These are phyloP conservation scores for Metschnikowia baotianmanensis DNA, from an alignment of 805 yeast species.

Conservation along the genomic window DNA sequence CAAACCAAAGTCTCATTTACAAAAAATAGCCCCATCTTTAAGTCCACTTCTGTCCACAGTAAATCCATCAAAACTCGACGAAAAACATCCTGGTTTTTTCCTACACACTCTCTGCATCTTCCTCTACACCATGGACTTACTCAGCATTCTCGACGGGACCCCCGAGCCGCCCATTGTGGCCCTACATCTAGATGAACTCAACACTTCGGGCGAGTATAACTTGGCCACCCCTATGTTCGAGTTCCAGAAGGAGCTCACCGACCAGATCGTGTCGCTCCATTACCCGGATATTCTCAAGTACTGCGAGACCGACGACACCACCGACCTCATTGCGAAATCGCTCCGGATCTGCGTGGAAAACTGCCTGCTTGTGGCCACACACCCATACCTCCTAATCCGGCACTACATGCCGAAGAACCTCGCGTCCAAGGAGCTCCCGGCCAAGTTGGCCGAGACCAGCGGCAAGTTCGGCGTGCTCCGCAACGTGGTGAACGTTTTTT, in stretches of 20 bases:
- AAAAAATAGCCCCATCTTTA: too few relatives aligned
- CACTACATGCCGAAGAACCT: conserved; percentile 84
- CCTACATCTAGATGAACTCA: conserved; percentile 43
- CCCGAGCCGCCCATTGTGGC: conserved; percentile 81
- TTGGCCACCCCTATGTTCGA: conserved; percentile 82
- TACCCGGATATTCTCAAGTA: conserved; percentile 87
- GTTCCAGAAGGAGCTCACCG: conserved; percentile 84
- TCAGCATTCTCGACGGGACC: conserved; percentile 73
- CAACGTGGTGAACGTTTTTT: conserved; percentile 58
- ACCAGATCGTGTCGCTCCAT: conserved; percentile 88
- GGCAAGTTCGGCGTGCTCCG: conserved; percentile 78
- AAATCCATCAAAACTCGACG: neutral
- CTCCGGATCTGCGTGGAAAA: conserved; percentile 72
- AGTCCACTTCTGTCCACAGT: too few relatives aligned
- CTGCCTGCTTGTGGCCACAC: conserved; percentile 78
- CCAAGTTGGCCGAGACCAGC: conserved; percentile 68
- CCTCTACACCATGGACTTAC: conserved; percentile 58
- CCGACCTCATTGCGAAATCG: conserved; percentile 64
- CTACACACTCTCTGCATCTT: neutral
- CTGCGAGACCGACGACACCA: conserved; percentile 59
- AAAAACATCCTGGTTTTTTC: neutral
- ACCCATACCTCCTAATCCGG: conserved; percentile 81
- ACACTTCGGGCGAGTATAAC: conserved; percentile 61
- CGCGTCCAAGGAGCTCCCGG: conserved; percentile 67
- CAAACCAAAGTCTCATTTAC: too few relatives aligned